phyloP scores from a whole-genome alignment of 176 grass and related monocot species.

The Melocanna baccifera region DNA sequence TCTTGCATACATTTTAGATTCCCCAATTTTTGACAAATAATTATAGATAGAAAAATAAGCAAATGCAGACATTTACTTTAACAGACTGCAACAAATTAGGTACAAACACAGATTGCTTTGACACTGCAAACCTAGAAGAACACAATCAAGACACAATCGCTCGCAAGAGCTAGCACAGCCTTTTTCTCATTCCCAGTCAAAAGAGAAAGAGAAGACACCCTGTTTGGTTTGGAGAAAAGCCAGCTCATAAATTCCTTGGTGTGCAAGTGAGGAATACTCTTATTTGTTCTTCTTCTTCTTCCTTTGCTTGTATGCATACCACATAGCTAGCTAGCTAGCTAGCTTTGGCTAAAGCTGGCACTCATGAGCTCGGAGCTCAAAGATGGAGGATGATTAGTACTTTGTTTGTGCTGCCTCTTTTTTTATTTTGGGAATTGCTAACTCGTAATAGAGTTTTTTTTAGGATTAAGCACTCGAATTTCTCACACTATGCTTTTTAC shows the following conservation, averaged over 20 bases:
- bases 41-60: not conserved
- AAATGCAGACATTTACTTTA: not conserved
- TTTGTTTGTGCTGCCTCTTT: not conserved
- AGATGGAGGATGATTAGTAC: slow-evolving; percentile 13
- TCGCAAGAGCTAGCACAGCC: not conserved
- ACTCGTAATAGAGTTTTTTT: too few species aligned
- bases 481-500: too few species aligned
- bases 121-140: not conserved
- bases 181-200: not conserved
- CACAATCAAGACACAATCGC: not conserved
- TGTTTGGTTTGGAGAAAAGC: not conserved
- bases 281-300: not conserved
- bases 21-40: not conserved
- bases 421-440: not conserved
- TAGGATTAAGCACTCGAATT: too few species aligned
- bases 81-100: not conserved
- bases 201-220: not conserved
- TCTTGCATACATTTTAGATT: not conserved
- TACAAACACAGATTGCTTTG: not conserved
- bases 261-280: slow-evolving; percentile 33
- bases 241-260: slow-evolving; percentile 28
- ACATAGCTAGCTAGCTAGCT: not conserved
- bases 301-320: not conserved
- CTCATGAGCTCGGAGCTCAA: slow-evolving; percentile 53
- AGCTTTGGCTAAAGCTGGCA: slow-evolving; percentile 48